Evolutionary conservation across 345 rosid species (phyloP), one percentile per base, ranked within the genome.

Genomic region (Anacardium occidentale): DNA sequence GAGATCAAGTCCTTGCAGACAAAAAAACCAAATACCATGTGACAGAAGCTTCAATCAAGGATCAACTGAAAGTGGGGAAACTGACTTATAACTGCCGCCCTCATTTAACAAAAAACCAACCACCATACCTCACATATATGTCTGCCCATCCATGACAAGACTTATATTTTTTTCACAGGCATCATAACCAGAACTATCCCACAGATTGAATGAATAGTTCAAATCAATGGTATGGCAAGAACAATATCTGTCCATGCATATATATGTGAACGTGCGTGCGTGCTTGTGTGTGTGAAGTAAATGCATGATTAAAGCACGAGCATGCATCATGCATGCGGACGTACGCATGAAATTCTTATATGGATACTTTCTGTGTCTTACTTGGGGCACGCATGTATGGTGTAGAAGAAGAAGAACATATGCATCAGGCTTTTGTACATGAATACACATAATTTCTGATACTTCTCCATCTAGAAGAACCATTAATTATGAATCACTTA

Each of bases 51-150:
- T 50, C 5, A 50, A 47, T 22, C 18, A 1, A 59, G 42, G 37
- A 42, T 63, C 75, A 37, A 51, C 32, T 47, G 77, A 37, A 60
- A 40, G 61, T 37, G 69, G 6, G 42, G 63, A 10, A 62, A 56
- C 59, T 48, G 75, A 70, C 50, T 37, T 25, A 51, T 20, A 72
- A 34, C 63, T 45, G 54, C 72, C 69, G 69, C 54, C 80, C 54
- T 60, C 52, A 66, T 77, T 77, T 77, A 77, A 42, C 56, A 50
- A 50, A 9, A 3, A 24, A 60, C 68, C 72, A 44, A 60, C 76
- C 10, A 29, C 72, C 75, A 40, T 53, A 48, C 47, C 65, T 70
- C 50, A 13, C 59, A 32, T 20, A 51, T 8, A 26, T 48, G 17
- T 18, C 57, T 32, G 2, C 54, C 65, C 65, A 47, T 59, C 67